These are phyloP conservation scores for Bryoglossum gracile DNA, from an alignment of 495 filamentous ascomycete species.

Conservation along the genomic window DNA sequence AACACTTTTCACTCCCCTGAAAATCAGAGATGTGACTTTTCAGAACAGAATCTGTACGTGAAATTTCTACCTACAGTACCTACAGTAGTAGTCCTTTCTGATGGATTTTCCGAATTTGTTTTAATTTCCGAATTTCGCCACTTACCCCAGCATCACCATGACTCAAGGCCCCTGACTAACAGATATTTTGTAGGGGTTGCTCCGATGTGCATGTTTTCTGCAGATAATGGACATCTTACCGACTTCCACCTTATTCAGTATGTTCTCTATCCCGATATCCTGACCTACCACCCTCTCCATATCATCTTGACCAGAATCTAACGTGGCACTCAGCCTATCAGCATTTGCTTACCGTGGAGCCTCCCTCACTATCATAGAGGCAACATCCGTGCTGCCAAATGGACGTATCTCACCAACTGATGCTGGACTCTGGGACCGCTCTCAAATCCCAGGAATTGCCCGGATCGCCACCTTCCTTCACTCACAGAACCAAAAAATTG, in stretches of 20 bases:
- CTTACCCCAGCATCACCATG: neutral
- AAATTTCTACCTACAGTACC: too few species aligned
- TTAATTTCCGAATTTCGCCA: neutral
- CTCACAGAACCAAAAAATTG: slow-evolving; percentile 59
- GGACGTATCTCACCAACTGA: slow-evolving; percentile 68
- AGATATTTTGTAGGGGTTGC: slow-evolving; percentile 25
- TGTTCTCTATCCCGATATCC: too few species aligned
- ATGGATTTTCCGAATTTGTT: slow-evolving; percentile 23
- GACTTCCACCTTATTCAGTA: slow-evolving; percentile 57
- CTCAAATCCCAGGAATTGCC: slow-evolving; percentile 57
- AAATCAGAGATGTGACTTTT: slow-evolving; percentile 57
- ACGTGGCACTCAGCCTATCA: slow-evolving; percentile 34
- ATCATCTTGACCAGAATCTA: slow-evolving; percentile 11
- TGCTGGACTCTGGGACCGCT: slow-evolving; percentile 60
- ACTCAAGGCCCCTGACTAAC: neutral
- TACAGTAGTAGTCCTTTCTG: too few species aligned
- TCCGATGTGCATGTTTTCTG: slow-evolving; percentile 66
- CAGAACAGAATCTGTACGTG: slow-evolving; percentile 57
- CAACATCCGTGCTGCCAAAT: slow-evolving; percentile 56
- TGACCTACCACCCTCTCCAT: neutral
- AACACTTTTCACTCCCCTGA: slow-evolving; percentile 58
- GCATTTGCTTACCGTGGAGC: slow-evolving; percentile 56
- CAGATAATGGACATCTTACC: slow-evolving; percentile 59
- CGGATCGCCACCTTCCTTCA: slow-evolving; percentile 54
- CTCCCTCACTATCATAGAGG: slow-evolving; percentile 61